Conservation (phyloP, 768 basidiomycete genomes). For the Podaxis rugospora region DNA sequence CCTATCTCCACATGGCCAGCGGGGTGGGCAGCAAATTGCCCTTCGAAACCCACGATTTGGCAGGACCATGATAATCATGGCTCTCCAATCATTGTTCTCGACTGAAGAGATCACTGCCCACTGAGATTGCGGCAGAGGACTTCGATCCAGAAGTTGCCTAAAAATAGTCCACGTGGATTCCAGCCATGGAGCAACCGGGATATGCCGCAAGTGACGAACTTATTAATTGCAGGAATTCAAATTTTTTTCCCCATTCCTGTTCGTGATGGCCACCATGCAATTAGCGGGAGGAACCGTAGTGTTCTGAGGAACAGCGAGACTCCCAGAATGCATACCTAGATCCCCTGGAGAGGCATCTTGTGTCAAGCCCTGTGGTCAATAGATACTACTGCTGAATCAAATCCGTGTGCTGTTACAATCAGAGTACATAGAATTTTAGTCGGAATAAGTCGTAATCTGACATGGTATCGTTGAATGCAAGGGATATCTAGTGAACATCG, state of each 20-base stretch:
- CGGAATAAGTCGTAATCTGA: conserved; percentile 4
- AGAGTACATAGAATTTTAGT: not conserved
- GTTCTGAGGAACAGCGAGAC: not conserved
- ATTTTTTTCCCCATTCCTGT: not conserved
- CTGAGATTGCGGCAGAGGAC: not conserved
- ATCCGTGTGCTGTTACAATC: conserved; percentile 2
- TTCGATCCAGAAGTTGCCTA: not conserved
- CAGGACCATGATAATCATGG: conserved; percentile 13
- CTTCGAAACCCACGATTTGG: conserved; percentile 19
- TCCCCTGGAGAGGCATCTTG: not conserved
- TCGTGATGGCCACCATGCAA: not conserved
- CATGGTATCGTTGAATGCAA: conserved; percentile 6
- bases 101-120: conserved; percentile 4
- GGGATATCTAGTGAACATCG: conserved; percentile 5
- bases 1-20: conserved; percentile 6
- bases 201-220: not conserved
- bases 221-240: not conserved
- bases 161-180: not conserved
- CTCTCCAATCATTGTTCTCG: conserved; percentile 7
- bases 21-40: not conserved
- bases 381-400: not conserved
- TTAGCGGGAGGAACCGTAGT: not conserved
- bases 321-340: not conserved
- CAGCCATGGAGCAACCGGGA: not conserved
- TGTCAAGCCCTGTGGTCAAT: not conserved